Evolutionary conservation across 495 filamentous ascomycete species (phyloP).

Genomic region (Penicillium subrubescens): DNA sequence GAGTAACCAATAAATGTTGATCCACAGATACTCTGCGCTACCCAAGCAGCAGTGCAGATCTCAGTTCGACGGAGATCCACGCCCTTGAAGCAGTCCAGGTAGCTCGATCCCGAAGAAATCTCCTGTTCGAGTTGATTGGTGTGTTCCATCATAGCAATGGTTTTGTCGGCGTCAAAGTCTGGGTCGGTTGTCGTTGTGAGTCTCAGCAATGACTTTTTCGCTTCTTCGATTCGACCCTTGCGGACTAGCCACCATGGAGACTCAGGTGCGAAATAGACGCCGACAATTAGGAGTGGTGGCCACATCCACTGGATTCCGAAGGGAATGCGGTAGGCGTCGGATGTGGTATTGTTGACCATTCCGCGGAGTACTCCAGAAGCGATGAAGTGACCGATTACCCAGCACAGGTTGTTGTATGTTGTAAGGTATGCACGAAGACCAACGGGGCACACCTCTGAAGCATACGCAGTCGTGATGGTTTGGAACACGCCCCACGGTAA

Average conservation of each 20-base stretch:
- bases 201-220: constrained; percentile 64
- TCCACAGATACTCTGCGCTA: constrained; percentile 73
- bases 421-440: constrained; percentile 76
- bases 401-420: constrained; percentile 81
- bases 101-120: constrained; percentile 62
- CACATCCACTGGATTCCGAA: constrained; percentile 86
- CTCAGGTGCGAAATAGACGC: constrained; percentile 72
- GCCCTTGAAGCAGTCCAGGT: constrained; percentile 71
- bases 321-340: constrained; percentile 70
- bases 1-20: constrained; percentile 75
- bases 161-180: constrained; percentile 68
- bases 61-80: constrained; percentile 70
- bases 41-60: constrained; percentile 74
- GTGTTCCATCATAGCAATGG: constrained; percentile 79
- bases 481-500: constrained; percentile 81
- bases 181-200: constrained; percentile 55
- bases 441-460: constrained; percentile 74
- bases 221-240: constrained; percentile 65
- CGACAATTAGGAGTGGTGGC: constrained; percentile 72
- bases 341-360: constrained; percentile 56
- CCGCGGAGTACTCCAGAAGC: constrained; percentile 70
- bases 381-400: constrained; percentile 79
- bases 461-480: constrained; percentile 75
- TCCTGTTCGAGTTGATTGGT: constrained; percentile 70
- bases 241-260: constrained; percentile 83